Base-by-base conservation (phyloP, 2,329 filamentous ascomycete species). In the Paraconiothyrium brasiliense region DNA sequence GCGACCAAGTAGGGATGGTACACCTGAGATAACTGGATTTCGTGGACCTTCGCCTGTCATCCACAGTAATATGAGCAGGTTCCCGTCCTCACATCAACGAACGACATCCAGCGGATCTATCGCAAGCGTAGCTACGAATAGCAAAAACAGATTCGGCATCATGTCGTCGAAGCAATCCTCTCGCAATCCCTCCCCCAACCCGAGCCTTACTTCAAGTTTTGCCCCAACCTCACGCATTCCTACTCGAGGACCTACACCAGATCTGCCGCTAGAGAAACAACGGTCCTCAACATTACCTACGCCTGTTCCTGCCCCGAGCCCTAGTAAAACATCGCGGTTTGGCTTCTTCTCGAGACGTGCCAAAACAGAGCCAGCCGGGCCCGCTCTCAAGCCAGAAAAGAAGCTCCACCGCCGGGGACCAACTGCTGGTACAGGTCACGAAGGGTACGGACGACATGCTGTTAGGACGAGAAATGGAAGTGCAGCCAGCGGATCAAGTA, bases 381-480 rank as follows among this genome's bases (percentile, higher is more conserved):
- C 79, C 11, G 62, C 76, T 0, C 85, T 89, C n/a, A 88, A 85
- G 73, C 83, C 85, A 41, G 88, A 89, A 9, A 88, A 85, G 65
- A 73, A 82, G 8, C 63, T 82, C 27, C 67, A 67, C 1, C 71
- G 91, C 32, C 94, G 93, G 77, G 94, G 94, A 0, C 94, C 94
- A 24, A 88, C 86, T 16, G 94, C 94, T 44, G 94, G 94, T n/a
- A 98, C 94, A 41, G 94, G 94, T 0, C 93, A 98, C 71, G 94
- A 98, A 80, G 91, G 91, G 1, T 94, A 94, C 71, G 90, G 90
- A 0, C 86, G 86, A 59, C 83, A 92, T 59, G 88, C 89, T 2
- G 81, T 84, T 5, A 86, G 89, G 60, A 86, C 90, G 34, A 86
- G 90, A 57, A 92, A 89, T 70, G 87, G 85, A 61, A 89, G 87